Evolutionary conservation across 768 basidiomycete genomes (phyloP).

Genomic region (Thelephora aurantiotincta): DNA sequence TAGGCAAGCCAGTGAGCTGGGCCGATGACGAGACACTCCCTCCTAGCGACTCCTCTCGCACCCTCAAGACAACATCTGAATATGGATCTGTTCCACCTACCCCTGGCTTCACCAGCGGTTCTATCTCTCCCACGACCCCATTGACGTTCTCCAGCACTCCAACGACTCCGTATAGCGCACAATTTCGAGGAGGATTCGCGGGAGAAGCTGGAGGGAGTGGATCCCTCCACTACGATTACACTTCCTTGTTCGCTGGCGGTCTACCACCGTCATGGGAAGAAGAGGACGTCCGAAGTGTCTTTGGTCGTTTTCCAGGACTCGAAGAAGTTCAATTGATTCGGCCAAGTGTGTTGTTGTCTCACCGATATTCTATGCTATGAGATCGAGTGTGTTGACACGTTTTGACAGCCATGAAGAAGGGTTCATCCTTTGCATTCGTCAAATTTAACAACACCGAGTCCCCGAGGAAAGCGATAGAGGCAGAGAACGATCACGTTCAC

Average conservation of each 20-base stretch:
- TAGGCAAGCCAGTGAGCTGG: neutral
- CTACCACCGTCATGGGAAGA: slow-evolving; percentile 61
- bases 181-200: neutral
- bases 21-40: neutral
- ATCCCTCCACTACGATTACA: slow-evolving; percentile 33
- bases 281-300: slow-evolving; percentile 39
- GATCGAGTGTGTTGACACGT: neutral
- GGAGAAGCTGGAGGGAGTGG: slow-evolving; percentile 15
- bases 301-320: slow-evolving; percentile 49
- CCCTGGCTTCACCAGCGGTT: slow-evolving; percentile 6
- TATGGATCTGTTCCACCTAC: slow-evolving; percentile 5
- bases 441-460: slow-evolving; percentile 50
- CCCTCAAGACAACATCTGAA: neutral
- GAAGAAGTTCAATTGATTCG: slow-evolving; percentile 51
- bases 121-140: slow-evolving; percentile 8
- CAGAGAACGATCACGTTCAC: slow-evolving; percentile 60
- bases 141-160: slow-evolving; percentile 28
- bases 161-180: slow-evolving; percentile 20
- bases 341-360: slow-evolving; percentile 33
- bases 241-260: slow-evolving; percentile 65
- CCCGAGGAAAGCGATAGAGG: slow-evolving; percentile 50
- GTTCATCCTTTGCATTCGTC: slow-evolving; percentile 69
- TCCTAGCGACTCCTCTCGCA: neutral
- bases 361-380: neutral
- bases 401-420: slow-evolving; percentile 34